Base-by-base conservation (phyloP, 164 flowering plant genomes). In the Vitis labrusca region DNA sequence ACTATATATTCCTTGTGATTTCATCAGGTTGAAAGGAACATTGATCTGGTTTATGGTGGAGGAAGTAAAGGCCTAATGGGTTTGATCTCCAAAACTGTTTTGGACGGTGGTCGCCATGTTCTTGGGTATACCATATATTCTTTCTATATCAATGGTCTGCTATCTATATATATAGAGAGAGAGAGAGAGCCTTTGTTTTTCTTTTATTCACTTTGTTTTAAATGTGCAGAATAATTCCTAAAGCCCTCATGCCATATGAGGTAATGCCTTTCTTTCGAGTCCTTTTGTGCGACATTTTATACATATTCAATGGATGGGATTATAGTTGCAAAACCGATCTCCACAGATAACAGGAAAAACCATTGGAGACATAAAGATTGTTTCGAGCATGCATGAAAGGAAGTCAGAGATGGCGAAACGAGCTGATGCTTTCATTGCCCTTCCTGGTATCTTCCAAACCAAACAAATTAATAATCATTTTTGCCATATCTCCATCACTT, bases 11-110 rank as follows among this genome's bases (percentile, higher is more conserved):
- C 44, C 7, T 3, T 37, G 44, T 37, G 44, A 37, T 37, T 37
- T 37, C 44, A 37, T 44, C 47, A 69, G 72, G 72, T 69, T 16
- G 44, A 32, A 19, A 69, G 72, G 16, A 51, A 51, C 8, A 15
- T 69, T 14, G 65, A 69, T 29, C 50, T 69, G 32, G 65, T 69
- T 7, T 69, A 69, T 61, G 72, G 72, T 47, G 72, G 72, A 11
- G 72, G 72, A 51, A 69, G 72, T 29, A 29, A 61, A 6, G 72
- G 65, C 10, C 49, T 69, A 8, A 69, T 69, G 72, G 72, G 72
- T 3, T 61, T 69, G 47, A 47, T 69, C 29, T 69, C 66, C 47
- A 19, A 61, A 58, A 17, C 58, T 44, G 72, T 69, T 8, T 57
- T 23, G 14, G 23, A 49, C 19, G 72, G 72, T 3, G 72, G 72